Evolutionary conservation across 2,329 filamentous ascomycete species (phyloP), one percentile per base, ranked within the genome.

Genomic region (Botrytis cinerea): DNA sequence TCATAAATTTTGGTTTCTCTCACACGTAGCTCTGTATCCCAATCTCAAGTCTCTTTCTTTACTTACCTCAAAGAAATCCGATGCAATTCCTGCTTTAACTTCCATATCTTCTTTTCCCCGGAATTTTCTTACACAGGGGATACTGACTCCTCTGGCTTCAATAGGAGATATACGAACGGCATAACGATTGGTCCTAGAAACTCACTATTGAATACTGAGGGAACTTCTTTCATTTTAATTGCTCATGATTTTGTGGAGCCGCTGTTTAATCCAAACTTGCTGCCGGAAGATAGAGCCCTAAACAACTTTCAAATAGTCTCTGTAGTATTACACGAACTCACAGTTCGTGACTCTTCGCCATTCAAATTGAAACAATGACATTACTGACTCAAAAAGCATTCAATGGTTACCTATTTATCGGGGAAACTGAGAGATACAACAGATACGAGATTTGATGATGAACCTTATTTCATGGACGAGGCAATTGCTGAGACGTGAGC

Each of bases 381-480:
- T 38, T 48, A 25, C 43, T 66, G 32, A 66, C 20, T 32, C 4
- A 2, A 22, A 20, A 66, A 66, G 62, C 62, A 66, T 38, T 20
- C 62, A 48, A 48, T 66, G n/a, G n/a, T n/a, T 16, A 48, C 28
- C 2, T 48, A 48, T 35, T n/a, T 28, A 45, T 28, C 43, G 1
- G 45, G 10, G 1, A 35, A 32, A 46, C 18, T 20, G 10, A 25
- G 22, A 66, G 6, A 25, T 48, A 2, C 25, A n/a, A 1, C 25
- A n/a, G 48, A 54, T n/a, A n/a, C n/a, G 6, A 18, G 16, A 35
- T 59, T 22, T 35, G n/a, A 59, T 18, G 18, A 32, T 1, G 43
- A 66, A 12, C 28, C 62, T 32, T 66, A 48, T 38, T 66, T 66
- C 28, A 66, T 66, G 45, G 20, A 66, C 7, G 62, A 66, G 45